Base-by-base conservation (phyloP, 495 filamentous ascomycete species). In the Pseudevernia furfuracea region DNA sequence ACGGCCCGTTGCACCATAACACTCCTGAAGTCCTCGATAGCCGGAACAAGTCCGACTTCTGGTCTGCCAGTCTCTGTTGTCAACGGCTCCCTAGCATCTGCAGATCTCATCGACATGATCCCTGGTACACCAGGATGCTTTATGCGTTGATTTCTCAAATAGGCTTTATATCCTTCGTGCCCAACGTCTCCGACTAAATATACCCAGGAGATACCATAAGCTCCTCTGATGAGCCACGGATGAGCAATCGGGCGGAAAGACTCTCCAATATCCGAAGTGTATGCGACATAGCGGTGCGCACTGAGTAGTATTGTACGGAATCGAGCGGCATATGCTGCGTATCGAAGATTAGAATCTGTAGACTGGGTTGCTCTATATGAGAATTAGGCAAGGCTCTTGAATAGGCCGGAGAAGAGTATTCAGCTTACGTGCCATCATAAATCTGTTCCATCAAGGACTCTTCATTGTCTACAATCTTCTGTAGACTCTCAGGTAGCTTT, bases 261-360 rank as follows among this genome's bases (percentile, higher is more conserved):
- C 74, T 98, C 94, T 73, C 94, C 94, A 52, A 98, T 91, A 74
- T 98, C 94, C 39, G 89, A 93, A 19, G 94, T 97, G 77, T 97
- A 98, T 67, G 94, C 94, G 64, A 98, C 90, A 74, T 98, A 97
- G 71, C 94, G 89, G 72, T 98, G 94, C 36, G 92, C 91, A 49
- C 88, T 87, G 71, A 91, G 82, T 68, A 98, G 85, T 71, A 97
- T 89, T 23, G 93, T 98, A 66, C 91, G 88, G 66, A 92, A 76
- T 62, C 92, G 85, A 68, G 85, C 84, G 59, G 90, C 90, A 78
- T 98, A 97, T 69, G 89, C 94, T 58, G 93, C 94, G 74, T 96
- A 98, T 68, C 94, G 90, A 72, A 91, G 78, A 67, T 85, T 85
- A 66, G 87, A 88, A 58, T 96, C 89, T 49, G 91, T 97, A 10